Evolutionary conservation across 345 rosid species (phyloP), one percentile per base, ranked within the genome.

Genomic region (Ceriops zippeliana): DNA sequence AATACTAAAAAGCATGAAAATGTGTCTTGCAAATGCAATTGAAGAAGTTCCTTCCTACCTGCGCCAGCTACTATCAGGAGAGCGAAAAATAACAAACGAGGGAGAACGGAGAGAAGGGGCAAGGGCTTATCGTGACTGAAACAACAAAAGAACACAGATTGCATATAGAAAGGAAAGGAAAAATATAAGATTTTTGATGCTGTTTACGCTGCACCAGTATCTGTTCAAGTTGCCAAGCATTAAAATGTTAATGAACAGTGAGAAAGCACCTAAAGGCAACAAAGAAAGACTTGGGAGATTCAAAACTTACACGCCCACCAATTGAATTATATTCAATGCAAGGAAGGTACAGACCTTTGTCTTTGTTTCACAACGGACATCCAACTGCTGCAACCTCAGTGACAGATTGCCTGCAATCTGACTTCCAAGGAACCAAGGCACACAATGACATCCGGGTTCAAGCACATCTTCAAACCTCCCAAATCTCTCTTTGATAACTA

Each of bases 331-430:
- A 3, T 51, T 32, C 15, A 37, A 27, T 20, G 19, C 5, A 4
- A 31, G 34, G 13, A 54, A 58, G 7, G 15, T 16, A 52, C 68
- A 62, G 16, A 69, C 85, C 78, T 76, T 82, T 28, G 85, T 82
- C 76, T 79, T 82, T 46, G 85, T 82, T 69, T 82, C 81, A 31
- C 85, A 82, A 16, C 69, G 69, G 42, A 82, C 83, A 58, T 79
- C 85, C 77, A 82, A 54, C 58, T 79, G 83, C 70, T 79, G 83
- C 71, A 82, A 63, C 60, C 85, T 73, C 53, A 82, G 75, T 9
- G 83, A 70, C 52, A 82, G 79, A 54, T 76, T 72, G n/a, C 83
- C 83, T 0, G 79, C 79, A 13, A 82, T 52, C 73, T 62, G 81
- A 35, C 77, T 76, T 47, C 85, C 85, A 27, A 79, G 66, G 52